Conservation (phyloP, 1,284 basidiomycete genomes). For the Jaminaea rosea region DNA sequence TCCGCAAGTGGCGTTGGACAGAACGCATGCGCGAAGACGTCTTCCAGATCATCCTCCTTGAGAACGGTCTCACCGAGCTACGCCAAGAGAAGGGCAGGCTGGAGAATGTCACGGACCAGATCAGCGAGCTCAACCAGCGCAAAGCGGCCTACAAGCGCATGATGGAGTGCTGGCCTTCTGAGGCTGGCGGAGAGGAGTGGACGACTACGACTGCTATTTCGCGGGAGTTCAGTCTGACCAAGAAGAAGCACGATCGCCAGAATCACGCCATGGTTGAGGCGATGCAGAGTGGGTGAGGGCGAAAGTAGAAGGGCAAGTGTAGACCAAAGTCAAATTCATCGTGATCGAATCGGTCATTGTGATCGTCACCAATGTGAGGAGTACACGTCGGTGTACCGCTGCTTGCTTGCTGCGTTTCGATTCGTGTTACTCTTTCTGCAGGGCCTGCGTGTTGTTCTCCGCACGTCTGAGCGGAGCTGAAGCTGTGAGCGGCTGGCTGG, state of each 20-base stretch:
- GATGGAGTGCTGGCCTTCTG: conserved; percentile 29
- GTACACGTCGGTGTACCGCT: no score
- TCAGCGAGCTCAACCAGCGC: conserved; percentile 40
- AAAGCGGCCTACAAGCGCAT: conserved; percentile 42
- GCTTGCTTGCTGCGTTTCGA: no score
- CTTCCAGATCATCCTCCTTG: conserved; percentile 36
- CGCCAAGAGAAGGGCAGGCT: conserved; percentile 38
- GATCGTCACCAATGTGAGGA: no score
- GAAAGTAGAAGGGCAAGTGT: no score
- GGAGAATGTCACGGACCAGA: conserved; percentile 31
- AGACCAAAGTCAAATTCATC: no score
- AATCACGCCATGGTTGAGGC: neutral
- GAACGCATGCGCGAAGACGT: conserved; percentile 42
- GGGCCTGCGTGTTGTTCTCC: no score
- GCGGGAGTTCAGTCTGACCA: conserved; percentile 27
- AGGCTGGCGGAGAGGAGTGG: conserved; percentile 17
- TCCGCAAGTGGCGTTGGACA: conserved; percentile 36
- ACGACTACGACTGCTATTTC: conserved; percentile 40
- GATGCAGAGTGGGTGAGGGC: no score
- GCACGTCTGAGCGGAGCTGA: no score
- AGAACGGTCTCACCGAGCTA: conserved; percentile 42
- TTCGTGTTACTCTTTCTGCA: no score
- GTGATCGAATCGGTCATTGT: no score
- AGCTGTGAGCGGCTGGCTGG: no score
- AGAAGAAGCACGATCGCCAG: conserved; percentile 31